These are phyloP conservation scores for Sphagnum tenellum DNA, from an alignment of 225 moss, liverwort and hornwort species.

Conservation along the genomic window DNA sequence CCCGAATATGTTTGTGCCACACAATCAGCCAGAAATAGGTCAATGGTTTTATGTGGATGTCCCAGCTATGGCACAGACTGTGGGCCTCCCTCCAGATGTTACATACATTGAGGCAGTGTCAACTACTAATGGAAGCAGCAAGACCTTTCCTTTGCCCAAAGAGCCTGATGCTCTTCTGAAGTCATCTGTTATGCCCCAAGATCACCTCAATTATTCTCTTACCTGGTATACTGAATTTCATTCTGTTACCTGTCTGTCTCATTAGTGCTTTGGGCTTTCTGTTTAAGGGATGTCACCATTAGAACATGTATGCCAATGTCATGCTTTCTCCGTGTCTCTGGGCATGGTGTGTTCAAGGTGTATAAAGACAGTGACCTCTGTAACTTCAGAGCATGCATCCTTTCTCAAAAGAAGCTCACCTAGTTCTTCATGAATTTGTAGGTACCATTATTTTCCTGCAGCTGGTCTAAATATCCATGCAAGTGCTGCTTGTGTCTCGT, in stretches of 20 bases:
- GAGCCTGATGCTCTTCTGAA: slow-evolving; percentile 71
- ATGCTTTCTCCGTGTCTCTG: too few relatives aligned
- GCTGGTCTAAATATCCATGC: too few relatives aligned
- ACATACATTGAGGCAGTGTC: slow-evolving; percentile 74
- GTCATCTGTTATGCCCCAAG: slow-evolving; percentile 87
- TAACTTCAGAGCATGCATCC: neutral
- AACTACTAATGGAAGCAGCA: slow-evolving; percentile 24
- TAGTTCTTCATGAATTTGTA: too few relatives aligned
- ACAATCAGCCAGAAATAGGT: slow-evolving; percentile 70
- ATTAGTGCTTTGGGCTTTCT: too few relatives aligned
- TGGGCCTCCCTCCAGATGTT: slow-evolving; percentile 50
- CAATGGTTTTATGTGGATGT: slow-evolving; percentile 96
- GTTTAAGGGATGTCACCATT: neutral
- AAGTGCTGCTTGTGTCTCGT: too few relatives aligned
- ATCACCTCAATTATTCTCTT: slow-evolving; percentile 96
- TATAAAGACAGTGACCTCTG: neutral
- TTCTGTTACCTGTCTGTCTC: neutral
- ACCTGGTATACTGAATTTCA: slow-evolving; percentile 55
- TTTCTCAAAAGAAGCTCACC: neutral
- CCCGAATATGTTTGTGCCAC: slow-evolving; percentile 91
- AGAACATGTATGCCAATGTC: too few relatives aligned
- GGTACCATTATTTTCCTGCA: too few relatives aligned
- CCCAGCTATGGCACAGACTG: slow-evolving; percentile 63
- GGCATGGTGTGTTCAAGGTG: too few relatives aligned
- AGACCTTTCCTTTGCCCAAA: slow-evolving; percentile 68